These are phyloP conservation scores for Fusarium domesticum DNA, from an alignment of 2,329 filamentous ascomycete species.

Conservation along the genomic window DNA sequence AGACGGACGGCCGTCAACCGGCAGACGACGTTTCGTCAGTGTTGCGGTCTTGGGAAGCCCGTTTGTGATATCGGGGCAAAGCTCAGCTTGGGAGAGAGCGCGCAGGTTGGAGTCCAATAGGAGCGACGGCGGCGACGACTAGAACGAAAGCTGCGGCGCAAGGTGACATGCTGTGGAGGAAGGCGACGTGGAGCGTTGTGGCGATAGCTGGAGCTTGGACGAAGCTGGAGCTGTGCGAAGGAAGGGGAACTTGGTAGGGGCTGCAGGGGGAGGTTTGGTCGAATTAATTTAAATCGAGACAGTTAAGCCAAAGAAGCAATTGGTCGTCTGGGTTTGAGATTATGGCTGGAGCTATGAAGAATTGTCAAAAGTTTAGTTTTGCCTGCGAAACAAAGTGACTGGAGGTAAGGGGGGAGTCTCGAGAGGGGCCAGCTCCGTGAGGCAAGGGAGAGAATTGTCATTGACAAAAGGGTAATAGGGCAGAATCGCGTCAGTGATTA, in stretches of 20 bases:
- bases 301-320: no score
- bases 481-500: no score
- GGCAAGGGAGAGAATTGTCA: slow-evolving; percentile 3
- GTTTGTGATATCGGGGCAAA: slow-evolving; percentile 6
- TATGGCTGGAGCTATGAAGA: slow-evolving; percentile 6
- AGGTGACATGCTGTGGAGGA: slow-evolving; percentile 28
- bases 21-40: slow-evolving; percentile 1
- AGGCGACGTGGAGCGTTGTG: slow-evolving; percentile 4
- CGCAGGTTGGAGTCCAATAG: slow-evolving; percentile 17
- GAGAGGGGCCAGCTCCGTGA: slow-evolving; percentile 11
- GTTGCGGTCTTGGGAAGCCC: slow-evolving; percentile 2
- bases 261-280: background rate
- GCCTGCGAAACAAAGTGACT: no score
- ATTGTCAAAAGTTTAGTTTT: no score
- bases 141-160: slow-evolving; percentile 20
- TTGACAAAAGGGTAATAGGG: no score
- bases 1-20: background rate
- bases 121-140: slow-evolving; percentile 17
- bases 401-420: slow-evolving; percentile 6
- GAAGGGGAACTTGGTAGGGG: background rate
- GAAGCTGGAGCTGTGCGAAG: background rate
- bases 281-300: no score
- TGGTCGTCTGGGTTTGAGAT: no score
- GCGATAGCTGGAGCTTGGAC: slow-evolving; percentile 10
- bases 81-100: slow-evolving; percentile 19